Conservation (phyloP, 495 filamentous ascomycete species). For the Annulohypoxylon bovei region DNA sequence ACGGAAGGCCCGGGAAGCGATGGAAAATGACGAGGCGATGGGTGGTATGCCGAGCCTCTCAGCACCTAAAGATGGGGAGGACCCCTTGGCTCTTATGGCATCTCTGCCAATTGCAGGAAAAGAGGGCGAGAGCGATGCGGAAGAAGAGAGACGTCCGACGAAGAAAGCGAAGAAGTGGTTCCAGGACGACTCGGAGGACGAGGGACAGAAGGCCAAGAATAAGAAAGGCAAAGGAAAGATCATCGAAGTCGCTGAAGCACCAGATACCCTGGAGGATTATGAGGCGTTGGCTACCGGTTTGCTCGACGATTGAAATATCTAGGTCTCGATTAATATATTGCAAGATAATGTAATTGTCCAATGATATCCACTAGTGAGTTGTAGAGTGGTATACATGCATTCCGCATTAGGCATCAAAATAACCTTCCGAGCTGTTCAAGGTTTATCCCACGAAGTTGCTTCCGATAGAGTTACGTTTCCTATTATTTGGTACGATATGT, state of each 20-base stretch:
- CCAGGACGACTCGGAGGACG: slow-evolving; percentile 56
- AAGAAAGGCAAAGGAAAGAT: slow-evolving; percentile 60
- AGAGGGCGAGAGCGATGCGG: slow-evolving; percentile 38
- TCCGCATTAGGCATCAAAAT: background rate
- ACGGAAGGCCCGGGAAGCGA: slow-evolving; percentile 78
- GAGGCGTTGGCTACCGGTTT: slow-evolving; percentile 87
- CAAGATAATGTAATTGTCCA: slow-evolving; percentile 8
- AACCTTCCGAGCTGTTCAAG: slow-evolving; percentile 15
- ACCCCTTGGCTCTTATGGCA: slow-evolving; percentile 60
- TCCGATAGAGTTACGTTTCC: slow-evolving; percentile 4
- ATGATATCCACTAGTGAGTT: slow-evolving; percentile 1
- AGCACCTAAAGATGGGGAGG: slow-evolving; percentile 50
- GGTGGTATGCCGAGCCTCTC: slow-evolving; percentile 45
- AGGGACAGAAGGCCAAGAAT: slow-evolving; percentile 56
- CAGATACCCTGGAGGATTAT: slow-evolving; percentile 87
- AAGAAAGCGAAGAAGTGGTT: slow-evolving; percentile 55
- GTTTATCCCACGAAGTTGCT: slow-evolving; percentile 11
- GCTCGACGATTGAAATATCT: slow-evolving; percentile 61
- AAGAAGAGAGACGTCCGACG: slow-evolving; percentile 49
- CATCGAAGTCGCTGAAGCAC: slow-evolving; percentile 68
- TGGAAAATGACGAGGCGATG: slow-evolving; percentile 60
- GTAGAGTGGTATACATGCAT: slow-evolving; percentile 2
- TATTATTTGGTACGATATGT: background rate
- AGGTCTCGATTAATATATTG: slow-evolving; percentile 8
- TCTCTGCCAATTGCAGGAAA: slow-evolving; percentile 60